These are phyloP conservation scores for Phytophthora brassicae DNA, from an alignment of 352 stramenopile genomes.

Conservation along the genomic window DNA sequence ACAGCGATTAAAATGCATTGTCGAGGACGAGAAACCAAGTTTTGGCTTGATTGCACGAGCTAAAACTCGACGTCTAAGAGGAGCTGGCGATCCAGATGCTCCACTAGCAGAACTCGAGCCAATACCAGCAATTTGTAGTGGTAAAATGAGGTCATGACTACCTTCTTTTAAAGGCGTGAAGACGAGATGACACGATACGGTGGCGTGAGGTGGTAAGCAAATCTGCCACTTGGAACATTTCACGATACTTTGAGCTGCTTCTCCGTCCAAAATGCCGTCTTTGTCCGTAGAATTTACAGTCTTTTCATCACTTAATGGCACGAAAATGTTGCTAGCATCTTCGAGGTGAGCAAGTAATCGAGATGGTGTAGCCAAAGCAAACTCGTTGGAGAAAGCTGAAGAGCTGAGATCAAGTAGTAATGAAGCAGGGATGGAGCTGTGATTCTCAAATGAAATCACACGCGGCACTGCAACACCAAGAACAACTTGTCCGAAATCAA, in stretches of 20 bases:
- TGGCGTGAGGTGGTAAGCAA: conserved; percentile 62
- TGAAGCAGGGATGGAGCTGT: conserved; percentile 71
- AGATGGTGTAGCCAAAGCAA: conserved; percentile 55
- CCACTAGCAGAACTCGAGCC: conserved; percentile 4
- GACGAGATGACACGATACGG: conserved; percentile 69
- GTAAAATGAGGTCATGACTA: conserved; percentile 62
- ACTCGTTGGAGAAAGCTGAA: conserved; percentile 54
- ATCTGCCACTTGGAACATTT: conserved; percentile 71
- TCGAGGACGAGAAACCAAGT: conserved; percentile 69
- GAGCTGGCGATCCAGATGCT: conserved; percentile 20
- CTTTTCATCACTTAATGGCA: conserved; percentile 40
- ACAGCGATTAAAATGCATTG: conserved; percentile 83
- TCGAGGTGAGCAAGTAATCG: conserved; percentile 59
- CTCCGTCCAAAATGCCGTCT: not conserved
- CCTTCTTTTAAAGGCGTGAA: conserved; percentile 61
- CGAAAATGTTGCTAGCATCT: conserved; percentile 83
- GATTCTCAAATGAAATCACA: conserved; percentile 77
- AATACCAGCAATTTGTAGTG: conserved; percentile 75
- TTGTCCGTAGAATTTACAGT: conserved; percentile 4
- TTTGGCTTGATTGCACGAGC: conserved; percentile 60
- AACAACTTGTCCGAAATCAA: conserved; percentile 86
- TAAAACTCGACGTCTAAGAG: conserved; percentile 47
- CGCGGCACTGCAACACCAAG: conserved; percentile 70
- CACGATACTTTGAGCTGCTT: conserved; percentile 14
- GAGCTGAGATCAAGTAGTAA: conserved; percentile 73